Percentiles rank a stretch among this genome's conserved stretches.
Conservation (phyloP, 441 rosid genomes). For the Bocquillonia castaneifolia region DNA sequence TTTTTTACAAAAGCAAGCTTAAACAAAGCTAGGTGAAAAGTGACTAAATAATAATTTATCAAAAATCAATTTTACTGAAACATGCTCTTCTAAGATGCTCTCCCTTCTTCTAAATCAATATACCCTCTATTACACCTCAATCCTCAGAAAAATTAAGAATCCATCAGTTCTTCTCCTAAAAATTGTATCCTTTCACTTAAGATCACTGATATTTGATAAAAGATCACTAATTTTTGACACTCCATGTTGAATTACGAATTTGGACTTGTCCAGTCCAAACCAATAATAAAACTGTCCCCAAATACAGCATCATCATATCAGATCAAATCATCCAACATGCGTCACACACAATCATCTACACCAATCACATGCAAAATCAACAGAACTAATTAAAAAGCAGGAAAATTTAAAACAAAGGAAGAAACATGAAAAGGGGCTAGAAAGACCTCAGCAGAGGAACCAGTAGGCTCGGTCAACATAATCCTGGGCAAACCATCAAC, state of each 20-base stretch:
- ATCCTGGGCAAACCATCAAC: conserved; percentile 59
- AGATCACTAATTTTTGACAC: not conserved
- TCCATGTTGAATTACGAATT: not conserved
- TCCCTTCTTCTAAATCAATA: not conserved
- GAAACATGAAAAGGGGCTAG: not conserved
- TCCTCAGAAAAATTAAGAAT: not conserved
- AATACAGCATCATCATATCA: not conserved
- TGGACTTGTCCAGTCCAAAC: not conserved
- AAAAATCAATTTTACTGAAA: not conserved
- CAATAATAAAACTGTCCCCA: not conserved
- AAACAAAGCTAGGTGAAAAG: not conserved
- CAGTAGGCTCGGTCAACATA: conserved; percentile 66
- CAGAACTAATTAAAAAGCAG: not conserved
- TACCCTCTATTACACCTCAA: not conserved
- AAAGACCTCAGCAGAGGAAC: conserved; percentile 75
- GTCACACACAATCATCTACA: not conserved
- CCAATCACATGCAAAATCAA: not conserved
- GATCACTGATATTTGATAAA: not conserved
- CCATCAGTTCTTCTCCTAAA: not conserved
- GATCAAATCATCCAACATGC: not conserved
- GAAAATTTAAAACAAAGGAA: not conserved
- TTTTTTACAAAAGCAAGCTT: not conserved
- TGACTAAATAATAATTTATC: not conserved
- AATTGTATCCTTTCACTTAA: not conserved
- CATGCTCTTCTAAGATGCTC: not conserved